phyloP scores from a whole-genome alignment of 805 yeast species.

The Limtongia smithiae region DNA sequence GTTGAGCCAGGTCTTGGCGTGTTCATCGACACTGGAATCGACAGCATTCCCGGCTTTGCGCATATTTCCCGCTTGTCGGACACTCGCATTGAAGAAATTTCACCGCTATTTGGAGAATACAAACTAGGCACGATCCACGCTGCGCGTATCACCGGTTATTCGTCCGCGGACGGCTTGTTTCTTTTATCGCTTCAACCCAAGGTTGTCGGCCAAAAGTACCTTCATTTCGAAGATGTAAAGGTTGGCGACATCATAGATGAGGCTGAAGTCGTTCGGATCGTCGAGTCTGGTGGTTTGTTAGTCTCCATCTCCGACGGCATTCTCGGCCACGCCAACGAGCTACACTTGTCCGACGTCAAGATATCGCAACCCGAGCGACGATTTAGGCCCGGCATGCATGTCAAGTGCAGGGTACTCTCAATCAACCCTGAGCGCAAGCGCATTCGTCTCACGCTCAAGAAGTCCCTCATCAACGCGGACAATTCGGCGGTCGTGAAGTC shows the following conservation, averaged over 20 bases:
- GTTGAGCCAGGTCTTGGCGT: conserved; percentile 44
- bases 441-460: conserved; percentile 70
- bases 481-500: conserved; percentile 37
- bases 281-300: conserved; percentile 63
- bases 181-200: conserved; percentile 66
- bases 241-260: conserved; percentile 63
- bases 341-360: conserved; percentile 79
- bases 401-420: conserved; percentile 67
- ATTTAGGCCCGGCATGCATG: conserved; percentile 78
- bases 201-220: conserved; percentile 59
- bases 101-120: conserved; percentile 39
- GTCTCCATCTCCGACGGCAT: conserved; percentile 59
- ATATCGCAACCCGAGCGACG: conserved; percentile 88
- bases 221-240: conserved; percentile 69
- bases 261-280: conserved; percentile 52
- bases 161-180: conserved; percentile 61
- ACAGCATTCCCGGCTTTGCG: conserved; percentile 60
- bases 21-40: conserved; percentile 47
- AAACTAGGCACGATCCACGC: conserved; percentile 61
- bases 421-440: conserved; percentile 46
- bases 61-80: conserved; percentile 64
- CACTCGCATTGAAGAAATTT: conserved; percentile 39
- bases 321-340: conserved; percentile 70
- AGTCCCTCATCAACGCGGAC: conserved; percentile 64
- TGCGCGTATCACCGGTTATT: conserved; percentile 75